Percentiles rank a stretch among this genome's conserved stretches.
These are phyloP conservation scores for Venturia aucupariae DNA, from an alignment of 2,329 filamentous ascomycete species.

Conservation along the genomic window DNA sequence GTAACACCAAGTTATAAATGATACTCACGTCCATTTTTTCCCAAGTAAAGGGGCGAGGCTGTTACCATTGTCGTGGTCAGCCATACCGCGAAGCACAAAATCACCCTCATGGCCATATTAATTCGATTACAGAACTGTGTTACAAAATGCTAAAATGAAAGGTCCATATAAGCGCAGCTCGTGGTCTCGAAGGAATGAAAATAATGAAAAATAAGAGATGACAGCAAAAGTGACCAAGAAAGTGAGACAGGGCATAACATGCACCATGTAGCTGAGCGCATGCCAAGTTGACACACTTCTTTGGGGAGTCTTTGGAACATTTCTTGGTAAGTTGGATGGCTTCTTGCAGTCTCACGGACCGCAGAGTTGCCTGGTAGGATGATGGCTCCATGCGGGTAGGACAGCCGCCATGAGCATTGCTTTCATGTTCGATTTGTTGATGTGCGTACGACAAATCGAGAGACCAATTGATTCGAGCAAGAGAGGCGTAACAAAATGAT, in stretches of 20 bases:
- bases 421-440: not conserved
- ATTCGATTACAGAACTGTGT: not conserved
- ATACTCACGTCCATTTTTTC: slow-evolving; percentile 9
- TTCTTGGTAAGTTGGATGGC: not conserved
- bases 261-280: not conserved
- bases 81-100: not conserved
- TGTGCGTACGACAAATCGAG: not conserved
- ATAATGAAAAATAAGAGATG: not conserved
- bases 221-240: not conserved
- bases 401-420: not conserved
- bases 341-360: not conserved
- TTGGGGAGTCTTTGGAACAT: not conserved
- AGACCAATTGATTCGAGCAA: not conserved
- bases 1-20: not conserved
- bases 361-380: not conserved
- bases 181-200: not conserved
- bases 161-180: not conserved
- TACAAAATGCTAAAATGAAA: not conserved
- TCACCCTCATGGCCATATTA: not conserved
- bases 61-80: not conserved
- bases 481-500: no score
- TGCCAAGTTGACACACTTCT: not conserved
- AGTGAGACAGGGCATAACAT: not conserved
- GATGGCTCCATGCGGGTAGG: not conserved
- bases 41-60: not conserved